Percentiles rank a stretch among this genome's conserved stretches.
Evolutionary conservation across 805 yeast genomes (phyloP).

Genomic region (Starmerella vitae): DNA sequence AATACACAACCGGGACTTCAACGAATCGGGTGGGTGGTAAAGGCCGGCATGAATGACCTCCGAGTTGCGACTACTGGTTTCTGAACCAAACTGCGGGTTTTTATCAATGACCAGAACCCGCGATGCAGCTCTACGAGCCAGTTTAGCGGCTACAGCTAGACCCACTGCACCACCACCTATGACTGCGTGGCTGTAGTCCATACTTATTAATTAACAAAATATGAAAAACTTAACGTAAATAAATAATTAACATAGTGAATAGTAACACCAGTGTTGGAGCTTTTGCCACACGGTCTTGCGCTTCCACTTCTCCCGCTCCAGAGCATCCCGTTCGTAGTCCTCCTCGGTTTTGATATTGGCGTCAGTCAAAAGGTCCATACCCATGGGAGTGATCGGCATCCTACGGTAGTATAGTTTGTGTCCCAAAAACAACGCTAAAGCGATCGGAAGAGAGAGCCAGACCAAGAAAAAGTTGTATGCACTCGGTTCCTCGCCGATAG

Average conservation of each 20-base stretch:
- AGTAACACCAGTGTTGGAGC: background rate
- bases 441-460: conserved; percentile 37
- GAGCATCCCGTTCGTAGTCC: conserved; percentile 1
- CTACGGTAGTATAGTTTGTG: conserved; percentile 15
- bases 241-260: background rate
- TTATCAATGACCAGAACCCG: conserved; percentile 57
- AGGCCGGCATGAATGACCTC: conserved; percentile 90
- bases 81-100: conserved; percentile 52
- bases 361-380: conserved; percentile 14
- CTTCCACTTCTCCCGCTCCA: conserved; percentile 4
- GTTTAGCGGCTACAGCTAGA: conserved; percentile 61
- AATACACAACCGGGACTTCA: conserved; percentile 59
- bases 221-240: background rate
- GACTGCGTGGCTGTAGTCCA: conserved; percentile 39
- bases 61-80: conserved; percentile 78
- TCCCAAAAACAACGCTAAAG: conserved; percentile 10
- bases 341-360: conserved; percentile 13
- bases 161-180: conserved; percentile 84
- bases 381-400: conserved; percentile 6
- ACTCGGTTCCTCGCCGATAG: conserved; percentile 36
- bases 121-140: conserved; percentile 33
- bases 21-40: conserved; percentile 56
- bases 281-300: background rate
- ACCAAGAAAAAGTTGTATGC: conserved; percentile 36
- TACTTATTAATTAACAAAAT: background rate